Evolutionary conservation across 148 eudicot species (phyloP).

Genomic region (Amaranthus cruentus): DNA sequence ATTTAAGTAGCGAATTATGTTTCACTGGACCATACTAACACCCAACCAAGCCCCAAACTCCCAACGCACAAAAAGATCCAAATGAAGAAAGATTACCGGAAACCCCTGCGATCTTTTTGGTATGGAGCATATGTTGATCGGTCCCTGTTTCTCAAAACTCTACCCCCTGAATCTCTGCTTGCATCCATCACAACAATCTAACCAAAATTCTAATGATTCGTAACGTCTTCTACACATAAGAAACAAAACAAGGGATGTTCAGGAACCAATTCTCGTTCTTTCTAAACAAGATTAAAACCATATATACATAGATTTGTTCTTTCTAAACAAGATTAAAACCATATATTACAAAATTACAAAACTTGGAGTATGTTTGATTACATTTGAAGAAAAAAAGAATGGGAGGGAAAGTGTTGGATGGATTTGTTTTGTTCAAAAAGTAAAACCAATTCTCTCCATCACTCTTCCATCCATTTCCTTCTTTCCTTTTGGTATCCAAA

Average conservation of each 20-base stretch:
- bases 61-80: neutral
- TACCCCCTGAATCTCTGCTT: slow-evolving; percentile 33
- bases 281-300: neutral
- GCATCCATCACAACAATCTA: slow-evolving; percentile 29
- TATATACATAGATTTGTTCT: too few relatives aligned
- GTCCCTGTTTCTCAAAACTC: slow-evolving; percentile 44
- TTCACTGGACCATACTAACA: neutral
- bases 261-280: neutral
- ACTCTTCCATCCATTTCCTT: too few relatives aligned
- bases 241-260: neutral
- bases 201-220: neutral
- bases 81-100: slow-evolving; percentile 22
- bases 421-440: too few relatives aligned
- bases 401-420: too few relatives aligned
- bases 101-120: slow-evolving; percentile 37
- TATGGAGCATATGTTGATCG: slow-evolving; percentile 55
- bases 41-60: too few relatives aligned
- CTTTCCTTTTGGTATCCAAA: too few relatives aligned
- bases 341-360: neutral
- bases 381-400: too few relatives aligned
- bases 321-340: neutral
- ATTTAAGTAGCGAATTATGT: too few relatives aligned
- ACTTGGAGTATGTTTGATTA: too few relatives aligned
- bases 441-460: too few relatives aligned
- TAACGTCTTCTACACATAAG: neutral